phyloP scores from a whole-genome alignment of 2,329 filamentous ascomycete species.

The Penicillium aurantiogriseum region DNA sequence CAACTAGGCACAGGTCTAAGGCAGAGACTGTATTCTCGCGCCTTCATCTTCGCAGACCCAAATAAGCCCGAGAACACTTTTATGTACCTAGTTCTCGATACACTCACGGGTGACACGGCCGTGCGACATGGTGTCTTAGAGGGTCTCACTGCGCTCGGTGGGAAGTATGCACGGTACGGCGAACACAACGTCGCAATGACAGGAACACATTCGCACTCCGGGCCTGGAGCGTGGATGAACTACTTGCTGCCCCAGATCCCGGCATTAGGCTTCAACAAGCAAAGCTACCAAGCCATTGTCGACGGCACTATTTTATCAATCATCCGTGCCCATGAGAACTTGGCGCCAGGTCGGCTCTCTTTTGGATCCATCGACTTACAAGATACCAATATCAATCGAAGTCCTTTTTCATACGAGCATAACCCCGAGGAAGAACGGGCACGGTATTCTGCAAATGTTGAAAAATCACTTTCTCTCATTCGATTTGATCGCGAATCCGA shows the following conservation, averaged over 20 bases:
- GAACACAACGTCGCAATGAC: slow-evolving; percentile 83
- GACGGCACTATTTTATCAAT: slow-evolving; percentile 82
- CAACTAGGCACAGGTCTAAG: slow-evolving; percentile 81
- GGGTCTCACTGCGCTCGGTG: slow-evolving; percentile 66
- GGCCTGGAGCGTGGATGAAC: slow-evolving; percentile 90
- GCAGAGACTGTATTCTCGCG: slow-evolving; percentile 82
- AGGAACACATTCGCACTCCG: slow-evolving; percentile 89
- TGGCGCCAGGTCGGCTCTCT: slow-evolving; percentile 68
- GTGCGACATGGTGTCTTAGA: slow-evolving; percentile 83
- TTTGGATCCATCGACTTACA: slow-evolving; percentile 67
- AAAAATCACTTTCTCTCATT: slow-evolving; percentile 77
- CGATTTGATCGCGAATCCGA: slow-evolving; percentile 74
- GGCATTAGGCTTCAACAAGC: slow-evolving; percentile 77
- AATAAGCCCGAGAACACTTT: slow-evolving; percentile 68
- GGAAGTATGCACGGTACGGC: slow-evolving; percentile 71
- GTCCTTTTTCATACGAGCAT: slow-evolving; percentile 79
- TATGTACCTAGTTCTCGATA: slow-evolving; percentile 84
- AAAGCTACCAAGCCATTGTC: slow-evolving; percentile 86
- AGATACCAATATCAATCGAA: slow-evolving; percentile 84
- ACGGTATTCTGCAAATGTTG: slow-evolving; percentile 63
- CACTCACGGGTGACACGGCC: slow-evolving; percentile 83
- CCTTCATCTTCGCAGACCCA: slow-evolving; percentile 78
- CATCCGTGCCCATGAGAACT: slow-evolving; percentile 70
- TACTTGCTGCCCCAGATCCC: slow-evolving; percentile 91
- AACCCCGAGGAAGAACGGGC: slow-evolving; percentile 76